A percentile compares a stretch with the other conserved stretches of the same genome.
phyloP scores from a whole-genome alignment of 2,329 filamentous ascomycete species.

The Zasmidium cellare region DNA sequence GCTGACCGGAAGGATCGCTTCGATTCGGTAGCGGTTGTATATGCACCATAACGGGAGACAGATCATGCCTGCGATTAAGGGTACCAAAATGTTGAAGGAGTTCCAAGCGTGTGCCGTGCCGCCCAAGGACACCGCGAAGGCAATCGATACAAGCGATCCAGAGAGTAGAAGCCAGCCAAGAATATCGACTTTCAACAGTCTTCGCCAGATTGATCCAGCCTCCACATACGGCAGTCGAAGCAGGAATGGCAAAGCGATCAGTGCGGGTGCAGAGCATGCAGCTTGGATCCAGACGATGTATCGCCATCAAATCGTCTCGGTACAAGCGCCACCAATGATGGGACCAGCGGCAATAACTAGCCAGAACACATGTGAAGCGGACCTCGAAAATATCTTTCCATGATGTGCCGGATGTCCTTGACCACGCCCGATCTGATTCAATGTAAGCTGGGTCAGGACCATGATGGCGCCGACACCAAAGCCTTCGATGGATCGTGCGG shows the following conservation, averaged over 20 bases:
- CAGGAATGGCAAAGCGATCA: conserved; percentile 39
- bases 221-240: conserved; percentile 4
- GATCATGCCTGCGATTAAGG: conserved; percentile 1
- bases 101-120: conserved; percentile 11
- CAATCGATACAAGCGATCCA: conserved; percentile 1
- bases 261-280: conserved; percentile 51
- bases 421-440: conserved; percentile 44
- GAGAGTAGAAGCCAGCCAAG: conserved; percentile 14
- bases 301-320: conserved; percentile 55
- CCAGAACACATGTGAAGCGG: conserved; percentile 52
- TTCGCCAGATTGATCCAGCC: conserved; percentile 30
- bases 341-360: conserved; percentile 57
- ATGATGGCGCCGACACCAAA: conserved; percentile 43
- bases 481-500: conserved; percentile 41
- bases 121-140: conserved; percentile 10
- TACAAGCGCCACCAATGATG: conserved; percentile 52
- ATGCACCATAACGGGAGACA: conserved; percentile 52
- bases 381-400: conserved; percentile 27
- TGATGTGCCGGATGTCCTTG: conserved; percentile 31
- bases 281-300: conserved; percentile 69
- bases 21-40: conserved; percentile 21
- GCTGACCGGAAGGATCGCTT: conserved; percentile 52
- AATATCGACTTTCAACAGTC: conserved; percentile 41
- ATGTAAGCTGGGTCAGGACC: conserved; percentile 45
- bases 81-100: conserved; percentile 8